Conservation (phyloP, 345 rosid species). For the Eutrema yunnanense region DNA sequence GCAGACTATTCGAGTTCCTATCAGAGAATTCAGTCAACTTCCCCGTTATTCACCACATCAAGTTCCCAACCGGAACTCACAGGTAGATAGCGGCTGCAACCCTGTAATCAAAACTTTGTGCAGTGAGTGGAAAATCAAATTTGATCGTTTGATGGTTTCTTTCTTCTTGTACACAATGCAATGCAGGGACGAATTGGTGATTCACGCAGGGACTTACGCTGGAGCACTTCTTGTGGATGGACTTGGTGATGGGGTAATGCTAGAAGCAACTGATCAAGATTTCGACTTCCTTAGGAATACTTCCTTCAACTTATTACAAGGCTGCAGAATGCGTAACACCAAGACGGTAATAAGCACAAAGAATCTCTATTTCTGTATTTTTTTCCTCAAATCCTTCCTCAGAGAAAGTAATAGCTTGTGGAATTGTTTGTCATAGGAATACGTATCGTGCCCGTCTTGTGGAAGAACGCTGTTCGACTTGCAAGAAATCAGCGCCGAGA, state of each 20-base stretch:
- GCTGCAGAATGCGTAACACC: slow-evolving; percentile 99
- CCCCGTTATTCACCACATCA: slow-evolving; percentile 93
- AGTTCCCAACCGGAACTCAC: slow-evolving; percentile 63
- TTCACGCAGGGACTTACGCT: slow-evolving; percentile 73
- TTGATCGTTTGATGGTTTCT: slow-evolving; percentile 10
- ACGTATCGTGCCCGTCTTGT: slow-evolving; percentile 95
- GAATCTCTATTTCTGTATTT: not conserved
- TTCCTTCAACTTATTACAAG: slow-evolving; percentile 91
- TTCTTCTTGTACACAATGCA: slow-evolving; percentile 14
- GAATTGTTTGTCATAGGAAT: slow-evolving; percentile 49
- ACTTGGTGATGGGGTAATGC: slow-evolving; percentile 85
- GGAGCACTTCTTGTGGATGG: slow-evolving; percentile 96
- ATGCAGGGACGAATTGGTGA: slow-evolving; percentile 90
- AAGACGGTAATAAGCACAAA: slow-evolving; percentile 61
- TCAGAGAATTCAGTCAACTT: slow-evolving; percentile 54
- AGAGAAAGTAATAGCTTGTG: not conserved
- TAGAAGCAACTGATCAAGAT: slow-evolving; percentile 87
- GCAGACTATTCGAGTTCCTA: slow-evolving; percentile 86
- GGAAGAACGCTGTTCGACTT: slow-evolving; percentile 97
- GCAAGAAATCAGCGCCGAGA: slow-evolving; percentile 93
- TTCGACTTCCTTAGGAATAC: slow-evolving; percentile 83
- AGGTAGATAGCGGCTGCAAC: slow-evolving; percentile 40
- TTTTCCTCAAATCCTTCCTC: not conserved
- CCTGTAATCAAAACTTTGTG: not conserved
- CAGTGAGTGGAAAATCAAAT: not conserved